Evolutionary conservation across 106 monocot genomes (phyloP).

Genomic region (Dioscorea dumetorum): DNA sequence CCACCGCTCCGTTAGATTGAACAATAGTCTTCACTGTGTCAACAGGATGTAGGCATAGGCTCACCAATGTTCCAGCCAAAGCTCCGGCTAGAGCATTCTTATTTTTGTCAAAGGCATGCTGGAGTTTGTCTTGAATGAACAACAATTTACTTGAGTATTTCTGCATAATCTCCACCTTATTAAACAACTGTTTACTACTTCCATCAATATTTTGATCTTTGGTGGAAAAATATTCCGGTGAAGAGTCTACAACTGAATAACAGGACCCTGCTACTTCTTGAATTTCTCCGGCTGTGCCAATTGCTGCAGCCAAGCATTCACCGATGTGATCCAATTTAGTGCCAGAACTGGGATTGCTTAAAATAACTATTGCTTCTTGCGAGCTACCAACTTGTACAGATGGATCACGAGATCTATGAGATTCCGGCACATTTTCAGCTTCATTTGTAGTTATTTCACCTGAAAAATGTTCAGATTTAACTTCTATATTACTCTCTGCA

Average conservation of each 20-base stretch:
- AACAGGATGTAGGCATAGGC: slow-evolving; percentile 82
- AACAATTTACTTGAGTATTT: slow-evolving; percentile 3
- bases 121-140: slow-evolving; percentile 29
- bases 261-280: slow-evolving; percentile 13
- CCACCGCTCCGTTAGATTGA: slow-evolving; percentile 44
- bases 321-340: slow-evolving; percentile 6
- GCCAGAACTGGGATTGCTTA: slow-evolving; percentile 14
- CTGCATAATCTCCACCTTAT: slow-evolving; percentile 4
- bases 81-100: slow-evolving; percentile 87
- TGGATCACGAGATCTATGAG: slow-evolving; percentile 17
- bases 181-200: slow-evolving; percentile 8
- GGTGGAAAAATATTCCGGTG: slow-evolving; percentile 10
- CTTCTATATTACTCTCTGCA: not conserved
- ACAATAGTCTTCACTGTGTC: slow-evolving; percentile 93
- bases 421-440: slow-evolving; percentile 7
- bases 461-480: slow-evolving; percentile 8
- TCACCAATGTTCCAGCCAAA: slow-evolving; percentile 84
- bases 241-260: slow-evolving; percentile 14
- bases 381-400: slow-evolving; percentile 8
- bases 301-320: slow-evolving; percentile 13
- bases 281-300: slow-evolving; percentile 8
- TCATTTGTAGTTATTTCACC: slow-evolving; percentile 1
- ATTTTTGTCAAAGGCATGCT: slow-evolving; percentile 34
- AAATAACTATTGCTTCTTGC: slow-evolving; percentile 17
- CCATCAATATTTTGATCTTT: slow-evolving; percentile 13